phyloP scores from a whole-genome alignment of 345 rosid species.

The Populus deltoides region DNA sequence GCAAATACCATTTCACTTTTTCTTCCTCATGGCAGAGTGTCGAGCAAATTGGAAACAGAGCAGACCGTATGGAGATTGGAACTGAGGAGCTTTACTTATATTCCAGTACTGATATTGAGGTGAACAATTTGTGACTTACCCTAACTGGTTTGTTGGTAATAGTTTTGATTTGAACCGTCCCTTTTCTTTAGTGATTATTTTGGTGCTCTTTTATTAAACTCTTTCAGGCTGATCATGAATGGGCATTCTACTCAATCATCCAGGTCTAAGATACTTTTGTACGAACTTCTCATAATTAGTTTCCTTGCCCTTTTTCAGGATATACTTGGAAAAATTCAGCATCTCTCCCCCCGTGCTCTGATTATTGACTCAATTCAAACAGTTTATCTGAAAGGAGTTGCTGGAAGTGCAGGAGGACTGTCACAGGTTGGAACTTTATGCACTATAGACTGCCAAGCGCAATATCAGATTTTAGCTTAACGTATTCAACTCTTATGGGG shows the following conservation, averaged over 20 bases:
- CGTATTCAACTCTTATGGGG: background rate
- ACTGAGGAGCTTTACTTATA: constrained; percentile 68
- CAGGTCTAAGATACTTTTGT: background rate
- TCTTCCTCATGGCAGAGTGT: constrained; percentile 56
- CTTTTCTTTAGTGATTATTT: background rate
- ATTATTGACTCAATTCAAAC: constrained; percentile 92
- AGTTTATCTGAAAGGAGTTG: constrained; percentile 65
- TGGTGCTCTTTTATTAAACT: background rate
- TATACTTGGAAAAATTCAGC: constrained; percentile 59
- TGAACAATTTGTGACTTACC: constrained; percentile 14
- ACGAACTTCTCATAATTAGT: constrained; percentile 4
- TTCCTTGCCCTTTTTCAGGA: constrained; percentile 48
- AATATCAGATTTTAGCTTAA: background rate
- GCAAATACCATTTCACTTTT: constrained; percentile 2
- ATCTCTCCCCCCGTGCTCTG: constrained; percentile 65
- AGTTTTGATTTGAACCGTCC: background rate
- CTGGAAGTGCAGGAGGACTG: constrained; percentile 89
- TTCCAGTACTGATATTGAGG: constrained; percentile 92
- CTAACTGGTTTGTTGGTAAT: background rate
- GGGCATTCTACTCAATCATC: background rate
- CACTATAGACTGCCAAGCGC: background rate
- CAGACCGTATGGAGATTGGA: constrained; percentile 66
- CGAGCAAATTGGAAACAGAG: constrained; percentile 87
- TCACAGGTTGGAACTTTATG: constrained; percentile 52
- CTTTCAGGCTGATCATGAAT: background rate